A percentile compares a stretch with the other conserved stretches of the same genome.
These are phyloP conservation scores for Cladophialophora chaetospira DNA, from an alignment of 2,329 filamentous ascomycete genomes.

Conservation along the genomic window DNA sequence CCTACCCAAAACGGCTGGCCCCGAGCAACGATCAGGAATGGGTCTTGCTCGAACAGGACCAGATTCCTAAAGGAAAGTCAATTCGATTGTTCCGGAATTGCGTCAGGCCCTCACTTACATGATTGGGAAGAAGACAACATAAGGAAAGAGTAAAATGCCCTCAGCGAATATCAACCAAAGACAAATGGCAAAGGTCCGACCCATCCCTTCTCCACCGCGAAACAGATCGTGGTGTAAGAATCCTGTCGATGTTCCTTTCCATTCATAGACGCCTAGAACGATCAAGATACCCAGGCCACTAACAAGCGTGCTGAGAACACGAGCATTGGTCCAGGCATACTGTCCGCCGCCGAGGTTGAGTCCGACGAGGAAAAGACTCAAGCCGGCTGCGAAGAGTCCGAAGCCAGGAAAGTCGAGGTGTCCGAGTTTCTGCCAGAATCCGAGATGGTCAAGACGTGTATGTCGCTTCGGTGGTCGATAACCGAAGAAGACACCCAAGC, in stretches of 20 bases:
- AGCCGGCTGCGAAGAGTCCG: not conserved
- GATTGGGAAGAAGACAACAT: conserved; percentile 15
- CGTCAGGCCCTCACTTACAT: conserved; percentile 10
- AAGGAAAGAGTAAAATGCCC: conserved; percentile 10
- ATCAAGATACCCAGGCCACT: conserved; percentile 10
- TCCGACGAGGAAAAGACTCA: not conserved
- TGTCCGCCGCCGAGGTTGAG: conserved; percentile 6
- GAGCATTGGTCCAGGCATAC: conserved; percentile 11
- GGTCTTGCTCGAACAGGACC: conserved; percentile 15
- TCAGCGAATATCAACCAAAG: conserved; percentile 15
- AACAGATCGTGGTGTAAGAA: conserved; percentile 22
- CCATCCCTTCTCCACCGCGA: not conserved
- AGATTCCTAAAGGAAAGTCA: conserved; percentile 1
- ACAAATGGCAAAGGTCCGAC: conserved; percentile 19
- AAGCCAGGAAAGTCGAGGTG: conserved; percentile 5
- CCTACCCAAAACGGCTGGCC: not conserved
- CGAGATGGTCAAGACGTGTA: conserved; percentile 3
- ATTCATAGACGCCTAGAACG: conserved; percentile 16
- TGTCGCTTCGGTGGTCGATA: conserved; percentile 14
- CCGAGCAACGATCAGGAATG: conserved; percentile 4
- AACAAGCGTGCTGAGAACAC: conserved; percentile 4
- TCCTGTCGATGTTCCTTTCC: conserved; percentile 19
- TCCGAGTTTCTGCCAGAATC: conserved; percentile 4
- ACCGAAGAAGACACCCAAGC: not conserved
- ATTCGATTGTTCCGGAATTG: not conserved